Evolutionary conservation across 164 flowering plant species (phyloP), one percentile per base, ranked within the genome.

Genomic region (Annona squamosa): DNA sequence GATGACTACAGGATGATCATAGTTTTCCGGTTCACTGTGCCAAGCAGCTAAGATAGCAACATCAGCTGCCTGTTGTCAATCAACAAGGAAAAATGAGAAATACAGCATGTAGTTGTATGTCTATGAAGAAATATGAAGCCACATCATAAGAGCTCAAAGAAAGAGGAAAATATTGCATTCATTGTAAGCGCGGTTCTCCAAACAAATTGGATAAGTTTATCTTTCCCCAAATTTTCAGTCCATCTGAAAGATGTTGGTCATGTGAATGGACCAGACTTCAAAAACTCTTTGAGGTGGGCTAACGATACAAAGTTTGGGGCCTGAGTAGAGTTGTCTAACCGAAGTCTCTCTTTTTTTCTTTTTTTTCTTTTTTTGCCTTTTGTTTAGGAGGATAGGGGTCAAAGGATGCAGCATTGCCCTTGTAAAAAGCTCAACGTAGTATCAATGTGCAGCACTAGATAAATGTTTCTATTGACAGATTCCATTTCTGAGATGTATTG

Each of bases 41-140:
- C 99, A 96, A 67, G 95, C 83, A 52, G 95, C 94, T 70, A 93
- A 80, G 74, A 84, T 75, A 52, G 91, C 80, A 48, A 96, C 81
- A 77, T 96, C 98, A 73, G 91, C 84, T 48, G 79, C 86, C 97
- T 90, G 85, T 26, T 47, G 75, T 77, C 76, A 73, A 13, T 26
- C 44, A 75, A 19, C 10, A 3, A 52, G 48, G 63, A 37, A 5
- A 42, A 66, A 37, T 44, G 61, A 19, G 26, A 52, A 48, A 65
- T 3, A 75, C 43, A 73, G 43, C 10, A 12, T 42, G 37, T 65
- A 46, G 13, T 2, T 6, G 10, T 52, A 52, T 16, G 13, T 52
- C 9, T 52, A 9, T 52, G 17, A 52, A 16, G 13, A 52, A 52
- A 52, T 52, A 52, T 1, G 13, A 52, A 10, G 13, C 59, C 13